Evolutionary conservation across 2,329 filamentous ascomycete genomes (phyloP).

Genomic region (Hypoxylon sp.): DNA sequence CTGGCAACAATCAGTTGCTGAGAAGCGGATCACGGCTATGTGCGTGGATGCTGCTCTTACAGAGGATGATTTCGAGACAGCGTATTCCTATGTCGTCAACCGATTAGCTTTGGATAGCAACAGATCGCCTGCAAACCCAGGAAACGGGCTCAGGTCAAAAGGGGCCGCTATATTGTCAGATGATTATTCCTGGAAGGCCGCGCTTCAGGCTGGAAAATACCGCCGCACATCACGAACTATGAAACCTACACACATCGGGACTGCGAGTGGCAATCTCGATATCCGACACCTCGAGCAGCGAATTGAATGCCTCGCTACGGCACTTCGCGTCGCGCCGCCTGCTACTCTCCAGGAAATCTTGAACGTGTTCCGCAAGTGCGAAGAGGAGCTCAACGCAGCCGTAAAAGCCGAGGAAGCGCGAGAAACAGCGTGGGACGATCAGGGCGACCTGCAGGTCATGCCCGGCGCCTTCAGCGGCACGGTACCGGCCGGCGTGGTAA

Average conservation of each 20-base stretch:
- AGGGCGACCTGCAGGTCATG: slow-evolving; percentile 68
- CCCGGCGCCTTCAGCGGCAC: slow-evolving; percentile 64
- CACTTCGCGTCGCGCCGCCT: slow-evolving; percentile 78
- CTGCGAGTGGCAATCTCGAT: slow-evolving; percentile 68
- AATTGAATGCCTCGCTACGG: slow-evolving; percentile 81
- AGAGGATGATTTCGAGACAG: slow-evolving; percentile 86
- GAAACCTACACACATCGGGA: slow-evolving; percentile 70
- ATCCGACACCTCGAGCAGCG: slow-evolving; percentile 83
- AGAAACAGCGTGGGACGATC: slow-evolving; percentile 77
- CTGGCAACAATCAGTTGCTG: slow-evolving; percentile 57
- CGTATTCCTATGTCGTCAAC: slow-evolving; percentile 84
- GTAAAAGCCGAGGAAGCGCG: slow-evolving; percentile 74
- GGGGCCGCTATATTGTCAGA: slow-evolving; percentile 55
- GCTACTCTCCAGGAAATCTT: slow-evolving; percentile 79
- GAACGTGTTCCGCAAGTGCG: slow-evolving; percentile 79
- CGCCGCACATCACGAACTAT: slow-evolving; percentile 66
- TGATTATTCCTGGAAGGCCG: slow-evolving; percentile 82
- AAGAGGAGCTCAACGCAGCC: slow-evolving; percentile 78
- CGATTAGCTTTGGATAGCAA: slow-evolving; percentile 63
- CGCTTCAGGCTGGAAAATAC: slow-evolving; percentile 82
- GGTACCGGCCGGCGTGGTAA: slow-evolving; percentile 48
- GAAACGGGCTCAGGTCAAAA: slow-evolving; percentile 45
- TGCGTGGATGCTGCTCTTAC: slow-evolving; percentile 80
- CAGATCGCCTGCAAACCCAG: slow-evolving; percentile 15
- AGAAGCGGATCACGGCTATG: slow-evolving; percentile 80